Conservation (phyloP, 2,329 filamentous ascomycete genomes). For the Colletotrichum eleusines region DNA sequence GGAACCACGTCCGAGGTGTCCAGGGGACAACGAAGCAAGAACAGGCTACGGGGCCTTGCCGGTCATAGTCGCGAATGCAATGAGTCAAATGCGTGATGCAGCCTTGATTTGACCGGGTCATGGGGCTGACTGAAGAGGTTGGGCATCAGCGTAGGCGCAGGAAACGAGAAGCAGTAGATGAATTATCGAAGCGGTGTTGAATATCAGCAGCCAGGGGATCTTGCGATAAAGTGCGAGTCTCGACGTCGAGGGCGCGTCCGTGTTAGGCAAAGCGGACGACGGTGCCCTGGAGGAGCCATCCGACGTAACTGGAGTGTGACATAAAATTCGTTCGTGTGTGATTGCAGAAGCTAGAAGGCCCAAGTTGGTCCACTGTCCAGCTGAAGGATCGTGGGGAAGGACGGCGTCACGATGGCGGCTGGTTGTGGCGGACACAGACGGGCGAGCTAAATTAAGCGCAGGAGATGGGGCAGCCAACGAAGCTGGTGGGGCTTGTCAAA, state of each 20-base stretch:
- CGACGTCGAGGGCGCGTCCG: conserved; percentile 3
- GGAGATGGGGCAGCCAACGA: conserved; percentile 17
- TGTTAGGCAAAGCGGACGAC: conserved; percentile 14
- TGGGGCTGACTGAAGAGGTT: conserved; percentile 25
- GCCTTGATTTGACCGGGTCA: conserved; percentile 16
- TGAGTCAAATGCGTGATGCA: conserved; percentile 16
- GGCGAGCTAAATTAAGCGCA: conserved; percentile 31
- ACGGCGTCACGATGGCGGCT: conserved; percentile 37
- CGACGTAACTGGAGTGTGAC: no score
- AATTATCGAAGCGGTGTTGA: conserved; percentile 13
- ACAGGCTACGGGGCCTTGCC: conserved; percentile 10
- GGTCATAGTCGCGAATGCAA: conserved; percentile 16
- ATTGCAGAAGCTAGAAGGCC: conserved; percentile 9
- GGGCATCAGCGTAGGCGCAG: conserved; percentile 32
- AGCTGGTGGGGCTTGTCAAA: conserved; percentile 6
- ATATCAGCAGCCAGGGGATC: conserved; percentile 11
- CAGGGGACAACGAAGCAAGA: conserved; percentile 30
- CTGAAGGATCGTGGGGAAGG: conserved; percentile 30
- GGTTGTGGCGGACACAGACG: conserved; percentile 35
- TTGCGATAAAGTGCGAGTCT: conserved; percentile 15
- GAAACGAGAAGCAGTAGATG: conserved; percentile 30
- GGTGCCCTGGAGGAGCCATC: no score
- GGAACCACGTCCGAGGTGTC: conserved; percentile 4
- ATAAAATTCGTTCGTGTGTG: conserved; percentile 24
- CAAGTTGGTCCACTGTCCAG: conserved; percentile 18